Evolutionary conservation across 140 eudicot genomes (phyloP), one percentile per base, ranked within the genome.

Genomic region (Erigeron philadelphicus): DNA sequence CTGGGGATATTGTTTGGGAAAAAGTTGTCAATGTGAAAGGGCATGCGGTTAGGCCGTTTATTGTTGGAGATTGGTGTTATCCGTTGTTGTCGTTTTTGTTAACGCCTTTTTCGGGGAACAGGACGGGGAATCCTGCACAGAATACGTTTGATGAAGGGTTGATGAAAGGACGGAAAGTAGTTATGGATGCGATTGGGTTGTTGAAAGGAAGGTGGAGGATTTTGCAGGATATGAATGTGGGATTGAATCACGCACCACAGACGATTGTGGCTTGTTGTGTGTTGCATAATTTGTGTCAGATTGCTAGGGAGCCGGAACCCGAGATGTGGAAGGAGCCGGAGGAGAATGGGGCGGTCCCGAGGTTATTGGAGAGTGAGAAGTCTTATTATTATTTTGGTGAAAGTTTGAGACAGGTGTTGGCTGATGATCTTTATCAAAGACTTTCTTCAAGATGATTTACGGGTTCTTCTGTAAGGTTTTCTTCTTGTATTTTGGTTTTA

Each of bases 231-330:
- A 68, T 93, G 85, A 86, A 93, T 58, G 98, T 89, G 76, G 98
- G 96, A 53, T 68, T 93, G 67, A 83, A 81, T 75, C 98, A 93
- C 64, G 93, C 88, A 2, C 98, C 98, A 4, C 98, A 89, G 77
- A 93, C 96, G 0, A 83, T 93, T 64, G 96, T 89, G 21, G 98
- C 98, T 1, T 93, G 98, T 65, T 93, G 98, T 71, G 98, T 89
- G 68, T 78, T 93, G 84, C 98, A 93, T 81, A 93, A 93, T 60
- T 71, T 93, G 82, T 93, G 96, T 80, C 98, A 93, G 87, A 80
- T 93, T 73, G 98, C 98, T 0, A 82, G 88, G 68, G 98, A 93
- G 83, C 98, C 98, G 13, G 98, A 93, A 70, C 98, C 98, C 23
- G 95, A 86, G 85, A 61, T 83, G 62, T 89, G 88, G 90, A 86